Evolutionary conservation across 768 basidiomycete genomes (phyloP).

Genomic region (Suillus subalutaceus): DNA sequence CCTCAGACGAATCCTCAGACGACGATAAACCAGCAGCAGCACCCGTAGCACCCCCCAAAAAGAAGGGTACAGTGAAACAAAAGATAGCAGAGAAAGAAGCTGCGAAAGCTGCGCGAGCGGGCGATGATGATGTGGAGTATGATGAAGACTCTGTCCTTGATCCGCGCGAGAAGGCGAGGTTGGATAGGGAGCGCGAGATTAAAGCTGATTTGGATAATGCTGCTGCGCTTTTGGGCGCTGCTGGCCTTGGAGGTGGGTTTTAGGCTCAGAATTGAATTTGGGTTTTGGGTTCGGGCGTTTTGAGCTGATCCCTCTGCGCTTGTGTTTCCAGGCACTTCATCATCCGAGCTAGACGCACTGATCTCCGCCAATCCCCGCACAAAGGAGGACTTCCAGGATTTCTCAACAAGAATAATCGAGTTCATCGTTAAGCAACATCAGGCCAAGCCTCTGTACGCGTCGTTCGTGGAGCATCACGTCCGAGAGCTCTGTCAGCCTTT

Average conservation of each 20-base stretch:
- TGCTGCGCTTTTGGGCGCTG: slow-evolving; percentile 76
- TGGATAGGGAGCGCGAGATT: slow-evolving; percentile 81
- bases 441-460: slow-evolving; percentile 77
- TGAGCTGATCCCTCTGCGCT: neutral
- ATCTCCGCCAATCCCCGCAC: slow-evolving; percentile 82
- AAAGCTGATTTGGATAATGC: slow-evolving; percentile 88
- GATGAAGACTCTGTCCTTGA: slow-evolving; percentile 78
- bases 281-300: neutral
- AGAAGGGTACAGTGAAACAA: slow-evolving; percentile 90
- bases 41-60: slow-evolving; percentile 73
- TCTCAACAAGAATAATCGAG: slow-evolving; percentile 77
- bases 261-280: neutral
- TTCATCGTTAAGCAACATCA: slow-evolving; percentile 78
- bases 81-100: slow-evolving; percentile 94
- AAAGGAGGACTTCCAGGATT: slow-evolving; percentile 81
- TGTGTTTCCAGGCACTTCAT: slow-evolving; percentile 57
- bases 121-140: slow-evolving; percentile 50
- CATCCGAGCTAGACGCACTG: slow-evolving; percentile 67
- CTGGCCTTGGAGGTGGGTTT: slow-evolving; percentile 61
- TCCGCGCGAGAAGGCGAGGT: slow-evolving; percentile 74
- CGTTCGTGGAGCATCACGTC: slow-evolving; percentile 84
- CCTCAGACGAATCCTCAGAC: slow-evolving; percentile 57
- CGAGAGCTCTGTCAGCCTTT: slow-evolving; percentile 76
- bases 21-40: slow-evolving; percentile 48
- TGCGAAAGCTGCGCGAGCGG: slow-evolving; percentile 55